Percentiles rank a stretch among this genome's conserved stretches.
Conservation (phyloP, 202 grass and related monocot species). For the Zizania palustris region DNA sequence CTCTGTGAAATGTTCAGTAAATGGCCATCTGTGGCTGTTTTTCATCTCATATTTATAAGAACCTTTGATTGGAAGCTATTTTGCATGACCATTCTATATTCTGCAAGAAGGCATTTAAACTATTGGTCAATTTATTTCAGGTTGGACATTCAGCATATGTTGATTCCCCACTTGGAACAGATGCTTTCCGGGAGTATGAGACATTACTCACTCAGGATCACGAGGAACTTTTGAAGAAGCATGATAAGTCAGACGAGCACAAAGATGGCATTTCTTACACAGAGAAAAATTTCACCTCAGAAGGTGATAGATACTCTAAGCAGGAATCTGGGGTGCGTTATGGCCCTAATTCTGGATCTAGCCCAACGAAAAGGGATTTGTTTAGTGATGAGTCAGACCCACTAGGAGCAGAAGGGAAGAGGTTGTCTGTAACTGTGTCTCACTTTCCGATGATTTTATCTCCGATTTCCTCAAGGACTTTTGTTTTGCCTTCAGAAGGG, state of each 20-base stretch:
- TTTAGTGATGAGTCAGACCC: constrained; percentile 48
- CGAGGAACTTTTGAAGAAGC: constrained; percentile 75
- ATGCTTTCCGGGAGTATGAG: constrained; percentile 92
- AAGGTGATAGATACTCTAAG: constrained; percentile 43
- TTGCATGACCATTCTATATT: constrained; percentile 14
- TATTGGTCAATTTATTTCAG: constrained; percentile 51
- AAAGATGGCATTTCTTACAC: constrained; percentile 28
- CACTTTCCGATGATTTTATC: constrained; percentile 92
- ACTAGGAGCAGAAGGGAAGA: constrained; percentile 38
- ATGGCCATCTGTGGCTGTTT: constrained; percentile 14
- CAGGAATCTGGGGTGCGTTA: constrained; percentile 51
- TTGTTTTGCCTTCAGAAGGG: constrained; percentile 85
- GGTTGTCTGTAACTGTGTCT: constrained; percentile 61
- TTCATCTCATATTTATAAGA: constrained; percentile 24
- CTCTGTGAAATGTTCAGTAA: not conserved
- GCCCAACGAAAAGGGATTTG: constrained; percentile 39
- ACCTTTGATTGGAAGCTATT: constrained; percentile 38
- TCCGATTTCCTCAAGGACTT: constrained; percentile 77
- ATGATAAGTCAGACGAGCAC: constrained; percentile 46
- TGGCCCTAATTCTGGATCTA: constrained; percentile 50
- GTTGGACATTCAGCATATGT: constrained; percentile 71
- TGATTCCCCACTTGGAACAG: constrained; percentile 92
- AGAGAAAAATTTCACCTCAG: constrained; percentile 43
- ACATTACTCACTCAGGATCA: constrained; percentile 85
- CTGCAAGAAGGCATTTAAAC: constrained; percentile 23